phyloP scores from a whole-genome alignment of 1,139 yeast species.

The Magnusiomyces suaveolens region DNA sequence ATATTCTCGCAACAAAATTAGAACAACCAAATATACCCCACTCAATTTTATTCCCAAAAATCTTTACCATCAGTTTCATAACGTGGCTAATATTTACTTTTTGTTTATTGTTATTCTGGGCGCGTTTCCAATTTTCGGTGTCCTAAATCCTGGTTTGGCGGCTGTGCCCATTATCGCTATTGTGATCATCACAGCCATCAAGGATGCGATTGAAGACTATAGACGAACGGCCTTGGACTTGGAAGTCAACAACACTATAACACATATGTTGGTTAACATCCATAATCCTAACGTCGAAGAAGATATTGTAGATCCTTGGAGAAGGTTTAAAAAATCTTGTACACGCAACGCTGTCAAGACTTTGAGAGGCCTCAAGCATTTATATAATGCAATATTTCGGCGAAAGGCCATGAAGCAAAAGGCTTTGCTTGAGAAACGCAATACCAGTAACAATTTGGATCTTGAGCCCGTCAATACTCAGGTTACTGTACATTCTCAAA shows the following conservation, averaged over 20 bases:
- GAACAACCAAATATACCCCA: conserved; percentile 91
- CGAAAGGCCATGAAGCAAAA: conserved; percentile 11
- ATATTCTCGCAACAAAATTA: conserved; percentile 75
- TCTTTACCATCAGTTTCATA: conserved; percentile 62
- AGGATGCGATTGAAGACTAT: conserved; percentile 92
- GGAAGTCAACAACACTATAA: conserved; percentile 78
- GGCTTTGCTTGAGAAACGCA: conserved; percentile 4
- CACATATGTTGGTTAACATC: conserved; percentile 63
- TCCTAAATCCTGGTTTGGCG: conserved; percentile 77
- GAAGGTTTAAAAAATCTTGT: conserved; percentile 48
- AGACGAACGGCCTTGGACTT: conserved; percentile 69
- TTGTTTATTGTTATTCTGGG: conserved; percentile 68
- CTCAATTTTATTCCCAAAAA: conserved; percentile 79
- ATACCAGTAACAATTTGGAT: conserved; percentile 11
- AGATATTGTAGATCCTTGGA: conserved; percentile 55
- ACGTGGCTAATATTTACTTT: conserved; percentile 80
- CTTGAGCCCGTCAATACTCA: conserved; percentile 18
- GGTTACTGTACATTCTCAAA: conserved; percentile 11
- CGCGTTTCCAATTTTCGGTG: conserved; percentile 78
- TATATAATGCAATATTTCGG: conserved; percentile 8
- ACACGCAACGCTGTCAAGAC: conserved; percentile 25
- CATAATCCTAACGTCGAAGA: conserved; percentile 66
- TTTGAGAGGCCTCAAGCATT: conserved; percentile 2
- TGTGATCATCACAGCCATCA: conserved; percentile 78
- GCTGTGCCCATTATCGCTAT: conserved; percentile 93